phyloP scores from a whole-genome alignment of 2,329 filamentous ascomycete genomes.

The Chrysoporthe austroafricana region DNA sequence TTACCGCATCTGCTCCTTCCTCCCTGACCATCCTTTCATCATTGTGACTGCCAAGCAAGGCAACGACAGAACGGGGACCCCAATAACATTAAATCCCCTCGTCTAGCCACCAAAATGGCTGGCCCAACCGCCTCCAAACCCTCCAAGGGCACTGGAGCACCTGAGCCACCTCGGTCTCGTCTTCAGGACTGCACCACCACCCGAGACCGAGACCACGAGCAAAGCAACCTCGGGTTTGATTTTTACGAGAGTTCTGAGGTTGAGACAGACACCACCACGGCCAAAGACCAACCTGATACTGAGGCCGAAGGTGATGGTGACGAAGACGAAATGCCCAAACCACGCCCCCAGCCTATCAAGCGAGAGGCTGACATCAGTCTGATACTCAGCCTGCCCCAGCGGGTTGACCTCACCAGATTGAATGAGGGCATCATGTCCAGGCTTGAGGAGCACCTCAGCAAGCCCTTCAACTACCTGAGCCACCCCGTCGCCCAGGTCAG shows the following conservation, averaged over 20 bases:
- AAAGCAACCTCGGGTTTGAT: neutral
- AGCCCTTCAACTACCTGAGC: constrained; percentile 54
- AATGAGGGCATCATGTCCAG: constrained; percentile 37
- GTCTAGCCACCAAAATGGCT: constrained; percentile 14
- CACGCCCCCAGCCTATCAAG: constrained; percentile 39
- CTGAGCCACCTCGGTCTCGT: neutral
- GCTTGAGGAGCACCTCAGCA: constrained; percentile 43
- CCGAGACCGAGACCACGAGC: neutral
- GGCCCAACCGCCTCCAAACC: neutral
- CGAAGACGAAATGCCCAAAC: constrained; percentile 41
- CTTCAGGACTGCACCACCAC: neutral
- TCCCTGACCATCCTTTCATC: neutral
- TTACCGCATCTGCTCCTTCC: constrained; percentile 13
- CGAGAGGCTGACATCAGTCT: constrained; percentile 56
- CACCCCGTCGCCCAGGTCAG: constrained; percentile 22
- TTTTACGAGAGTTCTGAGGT: neutral
- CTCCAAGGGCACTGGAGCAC: constrained; percentile 14
- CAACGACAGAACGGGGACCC: neutral
- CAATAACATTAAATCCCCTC: constrained; percentile 19
- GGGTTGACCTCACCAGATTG: constrained; percentile 56
- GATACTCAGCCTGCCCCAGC: constrained; percentile 52
- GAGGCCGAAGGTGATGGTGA: constrained; percentile 16
- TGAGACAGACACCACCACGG: constrained; percentile 4
- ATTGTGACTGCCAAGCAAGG: constrained; percentile 4
- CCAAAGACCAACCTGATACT: constrained; percentile 4